These are phyloP conservation scores for Penicillium psychrosexuale DNA, from an alignment of 2,329 filamentous ascomycete species.

Conservation along the genomic window DNA sequence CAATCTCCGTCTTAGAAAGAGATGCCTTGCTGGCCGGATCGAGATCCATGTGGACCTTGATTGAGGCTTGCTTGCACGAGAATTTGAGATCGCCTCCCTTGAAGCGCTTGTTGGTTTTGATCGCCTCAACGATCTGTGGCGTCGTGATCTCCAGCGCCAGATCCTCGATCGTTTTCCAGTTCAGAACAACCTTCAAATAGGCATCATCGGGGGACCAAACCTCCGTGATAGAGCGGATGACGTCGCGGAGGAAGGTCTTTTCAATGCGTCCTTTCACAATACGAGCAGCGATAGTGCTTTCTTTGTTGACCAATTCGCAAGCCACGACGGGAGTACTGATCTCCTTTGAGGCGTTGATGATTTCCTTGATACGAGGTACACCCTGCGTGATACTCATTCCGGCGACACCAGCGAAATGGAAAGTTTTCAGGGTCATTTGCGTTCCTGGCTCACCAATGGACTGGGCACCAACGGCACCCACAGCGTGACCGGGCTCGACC, in stretches of 20 bases:
- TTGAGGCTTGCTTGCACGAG: constrained; percentile 49
- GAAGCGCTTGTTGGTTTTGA: constrained; percentile 77
- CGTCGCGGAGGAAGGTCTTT: constrained; percentile 85
- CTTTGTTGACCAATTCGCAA: constrained; percentile 75
- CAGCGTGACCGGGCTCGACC: constrained; percentile 90
- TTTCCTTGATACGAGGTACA: constrained; percentile 99
- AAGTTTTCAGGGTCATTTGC: constrained; percentile 98
- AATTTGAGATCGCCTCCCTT: constrained; percentile 63
- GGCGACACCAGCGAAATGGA: constrained; percentile 99
- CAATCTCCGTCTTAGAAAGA: constrained; percentile 43
- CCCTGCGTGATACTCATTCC: constrained; percentile 99
- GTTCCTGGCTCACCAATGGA: constrained; percentile 98
- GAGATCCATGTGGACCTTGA: constrained; percentile 68
- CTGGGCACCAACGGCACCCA: constrained; percentile 93
- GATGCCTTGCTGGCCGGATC: constrained; percentile 33
- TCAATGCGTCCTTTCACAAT: constrained; percentile 92
- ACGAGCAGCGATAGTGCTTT: constrained; percentile 73
- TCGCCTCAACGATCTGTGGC: constrained; percentile 70
- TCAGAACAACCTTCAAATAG: constrained; percentile 77
- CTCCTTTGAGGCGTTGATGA: constrained; percentile 93
- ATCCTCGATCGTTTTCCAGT: constrained; percentile 71
- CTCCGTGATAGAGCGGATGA: constrained; percentile 78
- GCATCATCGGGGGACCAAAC: constrained; percentile 76
- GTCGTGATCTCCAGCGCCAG: constrained; percentile 77
- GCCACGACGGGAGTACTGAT: constrained; percentile 94